Evolutionary conservation across 768 basidiomycete genomes (phyloP).

Genomic region (Russula abietina): DNA sequence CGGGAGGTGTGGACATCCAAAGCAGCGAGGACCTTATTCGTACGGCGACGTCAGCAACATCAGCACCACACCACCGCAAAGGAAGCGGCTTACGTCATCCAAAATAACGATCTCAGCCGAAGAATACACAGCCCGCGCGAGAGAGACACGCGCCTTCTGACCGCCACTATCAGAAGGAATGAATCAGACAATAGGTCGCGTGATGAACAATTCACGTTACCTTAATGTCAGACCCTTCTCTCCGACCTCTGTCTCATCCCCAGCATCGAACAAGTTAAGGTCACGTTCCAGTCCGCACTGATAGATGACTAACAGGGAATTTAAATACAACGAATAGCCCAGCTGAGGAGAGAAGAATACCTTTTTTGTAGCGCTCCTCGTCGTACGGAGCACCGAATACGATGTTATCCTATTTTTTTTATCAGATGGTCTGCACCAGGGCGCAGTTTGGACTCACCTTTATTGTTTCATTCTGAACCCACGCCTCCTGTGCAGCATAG

Average conservation of each 20-base stretch:
- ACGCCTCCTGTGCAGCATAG: constrained; percentile 80
- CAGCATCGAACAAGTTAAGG: constrained; percentile 42
- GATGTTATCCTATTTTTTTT: constrained; percentile 42
- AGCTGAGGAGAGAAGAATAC: constrained; percentile 19
- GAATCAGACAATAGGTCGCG: neutral
- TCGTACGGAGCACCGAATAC: constrained; percentile 45
- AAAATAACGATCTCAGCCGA: constrained; percentile 57
- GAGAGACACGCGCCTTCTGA: constrained; percentile 52
- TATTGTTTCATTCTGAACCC: constrained; percentile 80
- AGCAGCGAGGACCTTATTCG: constrained; percentile 38
- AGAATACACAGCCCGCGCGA: constrained; percentile 56
- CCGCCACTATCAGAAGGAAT: constrained; percentile 37
- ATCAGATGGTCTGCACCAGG: neutral
- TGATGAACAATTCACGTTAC: constrained; percentile 4
- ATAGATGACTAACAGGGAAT: constrained; percentile 11
- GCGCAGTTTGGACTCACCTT: constrained; percentile 33
- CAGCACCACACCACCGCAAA: neutral
- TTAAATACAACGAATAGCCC: neutral
- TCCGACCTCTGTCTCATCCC: constrained; percentile 51
- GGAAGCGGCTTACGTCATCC: constrained; percentile 53
- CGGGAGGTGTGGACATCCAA: constrained; percentile 49
- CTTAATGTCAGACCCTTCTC: constrained; percentile 49
- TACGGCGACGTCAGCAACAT: neutral
- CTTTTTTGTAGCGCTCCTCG: constrained; percentile 39
- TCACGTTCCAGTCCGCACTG: constrained; percentile 35